phyloP scores from a whole-genome alignment of 345 rosid species.

The Acer negundo region DNA sequence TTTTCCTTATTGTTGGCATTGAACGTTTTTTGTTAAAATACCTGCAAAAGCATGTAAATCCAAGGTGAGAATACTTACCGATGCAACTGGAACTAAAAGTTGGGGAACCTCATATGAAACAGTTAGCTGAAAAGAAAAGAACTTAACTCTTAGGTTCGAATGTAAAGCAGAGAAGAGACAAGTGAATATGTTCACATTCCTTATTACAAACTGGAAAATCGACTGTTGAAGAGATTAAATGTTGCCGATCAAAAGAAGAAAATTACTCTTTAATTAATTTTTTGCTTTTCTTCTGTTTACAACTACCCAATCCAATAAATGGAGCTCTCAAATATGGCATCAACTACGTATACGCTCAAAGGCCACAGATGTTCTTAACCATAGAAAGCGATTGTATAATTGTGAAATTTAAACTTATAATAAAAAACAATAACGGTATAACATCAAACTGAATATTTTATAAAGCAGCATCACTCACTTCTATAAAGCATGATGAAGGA shows the following conservation, averaged over 20 bases:
- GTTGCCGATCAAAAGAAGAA: neutral
- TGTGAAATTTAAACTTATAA: neutral
- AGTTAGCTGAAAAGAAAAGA: slow-evolving; percentile 67
- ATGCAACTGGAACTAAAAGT: slow-evolving; percentile 74
- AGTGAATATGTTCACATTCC: neutral
- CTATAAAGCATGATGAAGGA: slow-evolving; percentile 67
- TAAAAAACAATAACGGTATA: neutral
- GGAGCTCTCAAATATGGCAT: too few relatives aligned
- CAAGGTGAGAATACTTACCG: slow-evolving; percentile 49
- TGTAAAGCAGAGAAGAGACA: neutral
- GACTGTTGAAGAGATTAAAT: neutral
- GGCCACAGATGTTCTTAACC: neutral
- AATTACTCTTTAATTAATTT: neutral
- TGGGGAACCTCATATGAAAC: slow-evolving; percentile 92
- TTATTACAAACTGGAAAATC: too few relatives aligned
- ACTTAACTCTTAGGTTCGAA: slow-evolving; percentile 3
- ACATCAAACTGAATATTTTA: slow-evolving; percentile 4
- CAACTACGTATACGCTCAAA: neutral
- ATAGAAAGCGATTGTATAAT: neutral
- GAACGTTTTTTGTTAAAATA: neutral
- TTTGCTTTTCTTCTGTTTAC: neutral
- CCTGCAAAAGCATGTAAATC: neutral
- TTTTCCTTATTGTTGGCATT: neutral
- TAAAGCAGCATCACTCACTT: slow-evolving; percentile 48
- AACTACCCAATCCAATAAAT: too few relatives aligned